Evolutionary conservation across 2,329 filamentous ascomycete genomes (phyloP), one percentile per base, ranked within the genome.

Genomic region (Delphinella strobiligena): DNA sequence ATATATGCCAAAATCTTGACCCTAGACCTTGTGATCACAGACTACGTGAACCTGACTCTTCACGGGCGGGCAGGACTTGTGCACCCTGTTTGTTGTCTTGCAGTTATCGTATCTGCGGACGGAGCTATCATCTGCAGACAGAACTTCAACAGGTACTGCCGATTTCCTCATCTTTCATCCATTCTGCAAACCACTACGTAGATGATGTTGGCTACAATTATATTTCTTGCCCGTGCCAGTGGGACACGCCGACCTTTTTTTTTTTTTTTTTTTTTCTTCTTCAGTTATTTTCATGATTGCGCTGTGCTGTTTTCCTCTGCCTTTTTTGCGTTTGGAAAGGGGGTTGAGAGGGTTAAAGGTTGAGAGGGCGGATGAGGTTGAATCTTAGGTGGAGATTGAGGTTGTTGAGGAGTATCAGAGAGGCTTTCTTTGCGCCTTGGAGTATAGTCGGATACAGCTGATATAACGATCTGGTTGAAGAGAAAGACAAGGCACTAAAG

Each of bases 81-180:
- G n/a, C n/a, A n/a, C n/a, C n/a, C n/a, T n/a, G n/a, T n/a, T n/a
- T n/a, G n/a, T n/a, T n/a, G n/a, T n/a, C n/a, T n/a, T n/a, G n/a
- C n/a, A n/a, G n/a, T n/a, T n/a, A n/a, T n/a, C n/a, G n/a, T n/a
- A n/a, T n/a, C n/a, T n/a, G n/a, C n/a, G n/a, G n/a, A n/a, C n/a
- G n/a, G n/a, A n/a, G n/a, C n/a, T n/a, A n/a, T n/a, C n/a, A n/a
- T n/a, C n/a, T n/a, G n/a, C n/a, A n/a, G n/a, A n/a, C n/a, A n/a
- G n/a, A n/a, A n/a, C n/a, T n/a, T n/a, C n/a, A n/a, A n/a, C n/a
- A n/a, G 59, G 62, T 53, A 74, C 82, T 62, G 78, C 79, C 82
- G 5, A 82, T 87, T 39, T 83, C 80, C 0, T 84, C 80, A 31
- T 80, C 81, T 0, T 87, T 88, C 56, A 82, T 87, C 53, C 76